Base-by-base conservation (phyloP, 345 rosid genomes). In the Hypericum androsaemum region DNA sequence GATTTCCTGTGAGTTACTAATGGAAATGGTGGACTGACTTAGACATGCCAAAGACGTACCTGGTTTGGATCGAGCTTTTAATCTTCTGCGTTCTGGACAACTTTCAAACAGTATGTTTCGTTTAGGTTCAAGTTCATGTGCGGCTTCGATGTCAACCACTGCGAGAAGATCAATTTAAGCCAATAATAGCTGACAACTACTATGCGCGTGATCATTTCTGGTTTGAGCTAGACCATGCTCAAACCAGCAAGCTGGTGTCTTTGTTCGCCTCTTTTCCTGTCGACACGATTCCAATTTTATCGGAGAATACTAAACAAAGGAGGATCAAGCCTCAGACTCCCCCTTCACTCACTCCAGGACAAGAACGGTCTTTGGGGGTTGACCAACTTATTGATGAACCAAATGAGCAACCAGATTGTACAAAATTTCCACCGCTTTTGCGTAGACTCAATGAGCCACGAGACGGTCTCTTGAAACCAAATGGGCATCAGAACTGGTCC, bases 141-240 rank as follows among this genome's bases (percentile, higher is more conserved):
- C 50, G 62, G 8, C 43, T 50, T 11, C 59, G 17, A 28, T 67
- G 71, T 43, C 66, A 61, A 47, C 62, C 71, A 8, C 40, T 67
- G 48, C 5, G 5, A 44, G 71, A 67, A 52, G 71, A 52, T 41
- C 53, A 37, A 17, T 67, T 61, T 52, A 67, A 67, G 47, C 58
- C 71, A 22, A 41, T 55, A 16, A 61, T 67, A 6, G n/a, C 11
- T 5, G 71, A 61, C 35, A 67, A 61, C 43, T 67, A 67, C 55
- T 14, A 22, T 35, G 12, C 1, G 36, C 44, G 12, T 8, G n/a
- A 45, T 37, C 66, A 41, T 16, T 67, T 67, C 58, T 67, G 57
- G 62, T 67, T 56, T 56, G 71, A 67, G 54, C 62, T 67, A 39
- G 71, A 67, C 47, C 71, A 60, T 61, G 52, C 39, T 45, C 71